phyloP scores from a whole-genome alignment of 495 filamentous ascomycete species.

The Pseudotulostoma volvatum region DNA sequence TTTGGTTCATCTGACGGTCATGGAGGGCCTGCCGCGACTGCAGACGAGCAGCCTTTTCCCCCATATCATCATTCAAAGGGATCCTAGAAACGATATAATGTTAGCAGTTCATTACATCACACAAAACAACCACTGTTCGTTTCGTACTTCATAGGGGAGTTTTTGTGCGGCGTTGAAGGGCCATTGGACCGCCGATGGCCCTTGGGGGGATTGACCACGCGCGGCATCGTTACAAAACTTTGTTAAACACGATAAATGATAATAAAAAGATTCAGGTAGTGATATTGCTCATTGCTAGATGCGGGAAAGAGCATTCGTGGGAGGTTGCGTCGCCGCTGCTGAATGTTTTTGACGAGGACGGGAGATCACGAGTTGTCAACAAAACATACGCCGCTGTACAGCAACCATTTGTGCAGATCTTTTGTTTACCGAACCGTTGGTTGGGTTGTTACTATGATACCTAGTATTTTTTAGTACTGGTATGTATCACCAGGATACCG shows the following conservation, averaged over 20 bases:
- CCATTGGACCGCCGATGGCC: conserved; percentile 31
- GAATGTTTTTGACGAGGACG: no score
- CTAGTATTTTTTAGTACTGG: no score
- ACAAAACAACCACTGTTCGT: conserved; percentile 9
- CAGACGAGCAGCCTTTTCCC: conserved; percentile 76
- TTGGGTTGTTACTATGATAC: no score
- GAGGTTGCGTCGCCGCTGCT: no score
- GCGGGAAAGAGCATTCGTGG: neutral
- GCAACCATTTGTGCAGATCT: conserved; percentile 1
- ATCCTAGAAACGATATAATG: conserved; percentile 48
- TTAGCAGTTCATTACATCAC: no score
- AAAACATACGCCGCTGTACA: conserved; percentile 6
- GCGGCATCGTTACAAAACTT: conserved; percentile 66
- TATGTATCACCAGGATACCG: no score
- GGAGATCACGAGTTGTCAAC: conserved; percentile 5
- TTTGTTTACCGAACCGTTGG: no score
- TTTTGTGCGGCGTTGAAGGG: conserved; percentile 42
- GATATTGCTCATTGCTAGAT: no score
- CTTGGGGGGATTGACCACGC: conserved; percentile 45
- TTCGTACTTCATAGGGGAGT: conserved; percentile 52
- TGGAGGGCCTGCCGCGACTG: conserved; percentile 79
- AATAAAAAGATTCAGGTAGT: no score
- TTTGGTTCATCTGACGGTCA: conserved; percentile 79
- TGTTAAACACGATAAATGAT: no score
- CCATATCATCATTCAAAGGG: conserved; percentile 87